Evolutionary conservation across 192 early-diverging fungal genomes (phyloP), one percentile per base, ranked within the genome.

Genomic region (Haplosporangium gracile): DNA sequence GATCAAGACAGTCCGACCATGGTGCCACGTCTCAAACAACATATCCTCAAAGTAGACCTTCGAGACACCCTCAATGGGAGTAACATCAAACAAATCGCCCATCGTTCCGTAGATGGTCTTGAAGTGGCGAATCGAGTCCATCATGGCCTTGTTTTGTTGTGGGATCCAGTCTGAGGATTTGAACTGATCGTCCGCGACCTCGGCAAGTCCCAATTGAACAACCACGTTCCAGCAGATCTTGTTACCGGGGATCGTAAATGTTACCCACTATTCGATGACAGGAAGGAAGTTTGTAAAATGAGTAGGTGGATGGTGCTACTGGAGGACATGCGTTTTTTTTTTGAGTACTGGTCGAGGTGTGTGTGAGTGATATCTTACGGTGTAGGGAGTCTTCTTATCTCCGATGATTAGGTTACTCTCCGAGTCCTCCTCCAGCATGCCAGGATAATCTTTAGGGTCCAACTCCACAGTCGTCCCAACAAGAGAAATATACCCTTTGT

Each of bases 181-280:
- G 68, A 81, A 63, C 8, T 29, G 24, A 9, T 70, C 80, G 1
- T 81, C 74, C 20, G 68, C 65, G 10, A 49, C 6, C 26, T 65
- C 60, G 11, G n/a, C 60, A 3, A 65, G 11, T 4, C 60, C 43
- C 36, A 82, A 26, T 24, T 82, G 80, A 1, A 60, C 36, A 24
- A 81, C 40, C 1, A 75, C 73, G 55, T 81, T 71, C 80, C 80
- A 81, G 29, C 68, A 81, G 4, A 81, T 76, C 8, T 47, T 75
- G 40, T 81, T 70, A 0, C 40, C 80, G 18, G 80, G 74, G 9
- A 68, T 40, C 29, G 36, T 47, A 36, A 76, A 65, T 1, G 38
- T 40, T 43, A 74, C 75, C 80, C 80, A 81, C 80, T 79, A 73
- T 26, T 18, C 3, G 9, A 11, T 2, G 15, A 16, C 5, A 51